phyloP scores from a whole-genome alignment of 306 rosid genomes.

The Quercus robur region DNA sequence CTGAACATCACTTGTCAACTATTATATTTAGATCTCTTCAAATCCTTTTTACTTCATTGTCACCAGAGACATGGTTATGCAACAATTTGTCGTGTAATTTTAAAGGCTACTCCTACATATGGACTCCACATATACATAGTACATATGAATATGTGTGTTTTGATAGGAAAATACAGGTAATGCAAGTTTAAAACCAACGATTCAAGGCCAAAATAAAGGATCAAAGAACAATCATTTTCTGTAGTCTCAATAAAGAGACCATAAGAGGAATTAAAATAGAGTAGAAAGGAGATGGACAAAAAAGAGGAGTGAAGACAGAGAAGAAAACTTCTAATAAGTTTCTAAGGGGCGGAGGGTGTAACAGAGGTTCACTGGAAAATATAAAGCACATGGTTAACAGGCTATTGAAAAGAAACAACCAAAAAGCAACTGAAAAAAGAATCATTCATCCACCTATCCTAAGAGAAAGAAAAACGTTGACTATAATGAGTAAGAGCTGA shows the following conservation, averaged over 20 bases:
- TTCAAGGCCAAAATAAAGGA: neutral
- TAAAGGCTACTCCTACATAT: neutral
- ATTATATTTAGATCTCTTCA: neutral
- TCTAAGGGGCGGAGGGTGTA: neutral
- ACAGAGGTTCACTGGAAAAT: neutral
- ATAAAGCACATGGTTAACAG: neutral
- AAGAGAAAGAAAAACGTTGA: too few relatives aligned
- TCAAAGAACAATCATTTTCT: neutral
- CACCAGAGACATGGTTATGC: neutral
- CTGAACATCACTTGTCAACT: neutral
- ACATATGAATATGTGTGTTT: neutral
- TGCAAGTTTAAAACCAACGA: neutral
- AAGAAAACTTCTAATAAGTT: neutral
- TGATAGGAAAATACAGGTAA: neutral
- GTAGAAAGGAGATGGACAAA: neutral
- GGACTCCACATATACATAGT: neutral
- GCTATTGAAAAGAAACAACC: neutral
- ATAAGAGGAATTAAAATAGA: neutral
- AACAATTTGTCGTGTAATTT: neutral
- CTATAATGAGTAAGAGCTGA: too few relatives aligned
- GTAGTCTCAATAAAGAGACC: neutral
- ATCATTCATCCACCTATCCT: too few relatives aligned
- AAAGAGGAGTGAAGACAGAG: neutral
- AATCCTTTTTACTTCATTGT: neutral
- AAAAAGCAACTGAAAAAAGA: too few relatives aligned